Percentiles rank a stretch among this genome's conserved stretches.
Evolutionary conservation across 495 filamentous ascomycete species (phyloP).

Genomic region (Schizothecium vesticola): DNA sequence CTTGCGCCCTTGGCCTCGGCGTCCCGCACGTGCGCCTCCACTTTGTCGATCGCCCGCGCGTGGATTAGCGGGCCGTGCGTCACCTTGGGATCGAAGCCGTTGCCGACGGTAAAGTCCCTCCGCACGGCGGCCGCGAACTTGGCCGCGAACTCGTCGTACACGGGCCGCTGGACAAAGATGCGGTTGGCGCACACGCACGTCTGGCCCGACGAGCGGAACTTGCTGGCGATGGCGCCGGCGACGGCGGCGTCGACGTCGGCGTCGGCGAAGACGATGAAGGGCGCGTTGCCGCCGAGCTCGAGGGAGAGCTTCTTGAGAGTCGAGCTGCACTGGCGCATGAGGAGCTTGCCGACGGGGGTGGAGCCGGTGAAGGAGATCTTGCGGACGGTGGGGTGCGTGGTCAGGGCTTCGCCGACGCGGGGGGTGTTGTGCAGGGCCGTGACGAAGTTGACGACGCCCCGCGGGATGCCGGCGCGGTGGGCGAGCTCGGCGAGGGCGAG

Average conservation of each 20-base stretch:
- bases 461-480: constrained; percentile 75
- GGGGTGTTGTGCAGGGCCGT: constrained; percentile 67
- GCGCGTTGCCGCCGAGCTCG: constrained; percentile 86
- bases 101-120: constrained; percentile 64
- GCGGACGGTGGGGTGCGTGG: constrained; percentile 63
- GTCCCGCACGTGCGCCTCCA: constrained; percentile 70
- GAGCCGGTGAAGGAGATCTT: constrained; percentile 91
- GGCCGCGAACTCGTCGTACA: constrained; percentile 70
- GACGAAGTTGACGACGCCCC: constrained; percentile 78
- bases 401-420: constrained; percentile 65
- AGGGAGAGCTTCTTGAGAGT: constrained; percentile 84
- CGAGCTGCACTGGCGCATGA: constrained; percentile 75
- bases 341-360: constrained; percentile 77
- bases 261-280: constrained; percentile 92
- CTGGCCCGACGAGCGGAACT: constrained; percentile 84
- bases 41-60: constrained; percentile 66
- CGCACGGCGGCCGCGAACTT: constrained; percentile 70
- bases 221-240: constrained; percentile 65
- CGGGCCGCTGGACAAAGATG: constrained; percentile 71
- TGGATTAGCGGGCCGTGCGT: constrained; percentile 86
- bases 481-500: constrained; percentile 79
- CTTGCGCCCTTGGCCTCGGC: constrained; percentile 69
- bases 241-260: constrained; percentile 77
- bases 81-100: constrained; percentile 62
- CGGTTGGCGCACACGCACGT: constrained; percentile 90